Base-by-base conservation (phyloP, 1,284 basidiomycete species). In the Cystobasidium pallidum region DNA sequence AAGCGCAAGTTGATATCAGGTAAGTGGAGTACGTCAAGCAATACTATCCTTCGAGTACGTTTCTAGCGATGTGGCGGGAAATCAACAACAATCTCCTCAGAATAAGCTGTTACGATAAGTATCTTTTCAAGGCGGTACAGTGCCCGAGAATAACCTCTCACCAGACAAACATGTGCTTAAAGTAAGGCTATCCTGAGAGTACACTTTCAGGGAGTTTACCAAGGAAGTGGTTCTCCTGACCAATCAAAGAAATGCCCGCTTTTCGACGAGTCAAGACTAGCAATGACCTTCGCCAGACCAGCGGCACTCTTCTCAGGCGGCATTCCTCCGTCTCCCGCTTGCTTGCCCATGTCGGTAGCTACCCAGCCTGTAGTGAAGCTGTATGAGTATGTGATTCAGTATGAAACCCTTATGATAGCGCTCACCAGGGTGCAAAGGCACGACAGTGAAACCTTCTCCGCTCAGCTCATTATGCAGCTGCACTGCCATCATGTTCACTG, bases 381-480 rank as follows among this genome's bases (percentile, higher is more conserved):
- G 24, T 21, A 3, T 34, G 13, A 34, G 36, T 2, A 15, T 7
- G 41, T 28, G 51, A 10, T 30, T 6, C 10, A 47, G 39, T 8
- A 62, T 10, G 28, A 51, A 2, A 34, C 13, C 6, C 28, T 4
- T 10, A 17, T 24, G 61, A 51, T 32, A 19, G 28, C 8, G 24
- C 62, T 49, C 32, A 64, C 62, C 62, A 30, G 62, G 62, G 28
- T 64, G 62, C 30, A 64, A 13, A 8, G 62, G 45, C 15, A 49
- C 45, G 24, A 64, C 32, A 19, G 26, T 64, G 47, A 64, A 64
- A 8, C 47, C 47, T 13, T 52, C 62, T 32, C 30, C 45, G 3
- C 19, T 17, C 26, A 64, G 32, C 19, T 64, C 62, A n/a, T 64
- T 64, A 36, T 64, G 62, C n/a, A 64, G 32, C 62, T 64, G 62